Percentiles rank a stretch among this genome's conserved stretches.
These are phyloP conservation scores for Pestalotiopsis sp. DNA, from an alignment of 2,329 filamentous ascomycete genomes.

Conservation along the genomic window DNA sequence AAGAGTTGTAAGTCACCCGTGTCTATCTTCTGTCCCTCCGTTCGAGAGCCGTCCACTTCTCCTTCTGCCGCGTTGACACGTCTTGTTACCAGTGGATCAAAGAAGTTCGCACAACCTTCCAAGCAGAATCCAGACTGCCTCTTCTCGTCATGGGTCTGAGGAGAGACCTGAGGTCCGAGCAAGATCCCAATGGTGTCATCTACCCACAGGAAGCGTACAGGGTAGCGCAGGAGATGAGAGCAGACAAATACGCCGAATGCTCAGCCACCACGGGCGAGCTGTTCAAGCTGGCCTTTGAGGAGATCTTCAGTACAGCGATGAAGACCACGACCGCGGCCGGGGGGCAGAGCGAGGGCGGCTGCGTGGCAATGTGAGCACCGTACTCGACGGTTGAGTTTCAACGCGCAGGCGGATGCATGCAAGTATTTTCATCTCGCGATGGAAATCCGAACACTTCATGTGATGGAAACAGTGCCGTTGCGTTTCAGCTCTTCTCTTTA, in stretches of 20 bases:
- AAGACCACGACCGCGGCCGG: constrained; percentile 47
- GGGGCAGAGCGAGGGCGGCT: constrained; percentile 60
- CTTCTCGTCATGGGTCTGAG: constrained; percentile 63
- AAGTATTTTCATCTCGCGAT: not conserved
- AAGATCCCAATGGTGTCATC: constrained; percentile 62
- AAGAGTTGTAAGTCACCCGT: constrained; percentile 47
- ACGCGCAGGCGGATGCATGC: not conserved
- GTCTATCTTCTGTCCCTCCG: not conserved
- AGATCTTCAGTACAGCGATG: constrained; percentile 60
- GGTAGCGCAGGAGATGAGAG: constrained; percentile 59
- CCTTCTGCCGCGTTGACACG: not conserved
- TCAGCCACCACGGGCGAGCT: constrained; percentile 64
- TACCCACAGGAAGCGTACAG: constrained; percentile 64
- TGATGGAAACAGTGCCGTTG: not conserved
- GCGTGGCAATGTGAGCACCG: constrained; percentile 31
- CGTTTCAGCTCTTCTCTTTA: not conserved
- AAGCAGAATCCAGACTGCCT: constrained; percentile 51
- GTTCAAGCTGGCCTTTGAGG: constrained; percentile 59
- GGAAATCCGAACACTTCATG: not conserved
- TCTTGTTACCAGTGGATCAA: constrained; percentile 56
- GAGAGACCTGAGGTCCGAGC: constrained; percentile 60
- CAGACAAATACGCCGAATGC: constrained; percentile 67
- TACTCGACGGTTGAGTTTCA: not conserved
- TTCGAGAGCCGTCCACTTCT: not conserved
- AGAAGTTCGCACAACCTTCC: constrained; percentile 53